These are phyloP conservation scores for Fusarium coicis DNA, from an alignment of 2,329 filamentous ascomycete species.

Conservation along the genomic window DNA sequence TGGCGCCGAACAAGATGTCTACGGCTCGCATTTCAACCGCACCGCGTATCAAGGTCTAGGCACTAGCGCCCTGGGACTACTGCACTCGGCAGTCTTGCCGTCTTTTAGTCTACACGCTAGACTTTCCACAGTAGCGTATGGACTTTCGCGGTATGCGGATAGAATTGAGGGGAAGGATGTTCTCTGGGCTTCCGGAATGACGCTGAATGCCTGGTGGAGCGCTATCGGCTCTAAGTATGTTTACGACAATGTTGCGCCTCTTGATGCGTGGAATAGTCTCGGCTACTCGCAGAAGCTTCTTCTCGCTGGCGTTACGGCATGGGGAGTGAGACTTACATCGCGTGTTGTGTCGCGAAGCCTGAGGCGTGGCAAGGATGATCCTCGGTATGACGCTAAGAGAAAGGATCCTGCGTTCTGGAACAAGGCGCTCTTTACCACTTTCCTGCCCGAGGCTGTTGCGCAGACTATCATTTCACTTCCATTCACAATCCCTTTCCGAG, in stretches of 20 bases:
- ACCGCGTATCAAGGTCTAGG: not conserved
- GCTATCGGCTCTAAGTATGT: conserved; percentile 5
- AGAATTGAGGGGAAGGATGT: conserved; percentile 15
- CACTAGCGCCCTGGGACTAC: conserved; percentile 4
- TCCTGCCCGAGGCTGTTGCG: conserved; percentile 16
- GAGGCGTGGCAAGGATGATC: conserved; percentile 6
- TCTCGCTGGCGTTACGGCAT: not conserved
- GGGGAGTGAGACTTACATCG: conserved; percentile 4
- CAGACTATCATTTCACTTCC: conserved; percentile 20
- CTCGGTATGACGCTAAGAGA: not conserved
- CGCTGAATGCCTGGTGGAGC: conserved; percentile 25
- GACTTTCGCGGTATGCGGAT: conserved; percentile 4
- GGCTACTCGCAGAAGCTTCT: conserved; percentile 8
- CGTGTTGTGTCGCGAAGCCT: conserved; percentile 9
- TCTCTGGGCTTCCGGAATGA: conserved; percentile 21
- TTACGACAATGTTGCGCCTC: not conserved
- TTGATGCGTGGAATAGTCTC: conserved; percentile 7
- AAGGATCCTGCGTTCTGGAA: conserved; percentile 13
- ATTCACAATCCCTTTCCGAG: conserved; percentile 12
- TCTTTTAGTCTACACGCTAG: conserved; percentile 12
- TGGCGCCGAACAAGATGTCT: conserved; percentile 11
- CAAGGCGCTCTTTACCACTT: not conserved
- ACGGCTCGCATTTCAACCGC: conserved; percentile 15
- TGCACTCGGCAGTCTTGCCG: conserved; percentile 7
- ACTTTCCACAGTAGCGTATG: conserved; percentile 4